A percentile compares a stretch with the other conserved stretches of the same genome.
Conservation (phyloP, 192 early-diverging fungal species). For the Backusella sp. region DNA sequence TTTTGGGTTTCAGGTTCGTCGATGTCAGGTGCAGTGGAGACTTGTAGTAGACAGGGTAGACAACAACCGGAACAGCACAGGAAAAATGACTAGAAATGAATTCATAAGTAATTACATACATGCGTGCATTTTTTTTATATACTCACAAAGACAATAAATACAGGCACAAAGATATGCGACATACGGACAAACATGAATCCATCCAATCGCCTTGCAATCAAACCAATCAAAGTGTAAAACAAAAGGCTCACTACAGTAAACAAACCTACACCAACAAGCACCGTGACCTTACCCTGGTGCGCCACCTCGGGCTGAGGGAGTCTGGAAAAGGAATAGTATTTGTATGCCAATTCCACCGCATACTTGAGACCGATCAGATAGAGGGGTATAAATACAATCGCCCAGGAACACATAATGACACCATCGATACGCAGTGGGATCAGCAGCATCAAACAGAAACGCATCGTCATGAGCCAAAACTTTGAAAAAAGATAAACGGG, state of each 20-base stretch:
- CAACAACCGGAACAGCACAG: slow-evolving; percentile 61
- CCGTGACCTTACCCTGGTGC: slow-evolving; percentile 47
- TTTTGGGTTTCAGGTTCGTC: slow-evolving; percentile 31
- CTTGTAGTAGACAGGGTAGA: slow-evolving; percentile 50
- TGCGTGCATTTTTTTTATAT: not conserved
- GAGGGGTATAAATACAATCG: slow-evolving; percentile 63
- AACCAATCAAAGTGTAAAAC: slow-evolving; percentile 53
- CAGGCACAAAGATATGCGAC: slow-evolving; percentile 62
- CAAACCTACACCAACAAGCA: slow-evolving; percentile 39
- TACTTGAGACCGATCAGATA: slow-evolving; percentile 64
- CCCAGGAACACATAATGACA: slow-evolving; percentile 59
- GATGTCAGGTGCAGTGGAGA: slow-evolving; percentile 40
- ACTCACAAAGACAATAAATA: slow-evolving; percentile 60
- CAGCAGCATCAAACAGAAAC: slow-evolving; percentile 66
- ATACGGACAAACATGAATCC: slow-evolving; percentile 45
- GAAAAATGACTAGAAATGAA: slow-evolving; percentile 35
- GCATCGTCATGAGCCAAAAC: slow-evolving; percentile 66
- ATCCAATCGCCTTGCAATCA: slow-evolving; percentile 51
- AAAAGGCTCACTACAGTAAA: slow-evolving; percentile 48
- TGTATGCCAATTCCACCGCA: slow-evolving; percentile 44
- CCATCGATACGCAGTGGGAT: slow-evolving; percentile 63
- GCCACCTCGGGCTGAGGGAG: slow-evolving; percentile 45
- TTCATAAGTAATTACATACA: not conserved
- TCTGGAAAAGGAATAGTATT: slow-evolving; percentile 33
- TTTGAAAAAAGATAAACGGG: slow-evolving; percentile 41